Evolutionary conservation across 2,329 filamentous ascomycete species (phyloP).

Genomic region (Ophiostoma novo-ulmi): DNA sequence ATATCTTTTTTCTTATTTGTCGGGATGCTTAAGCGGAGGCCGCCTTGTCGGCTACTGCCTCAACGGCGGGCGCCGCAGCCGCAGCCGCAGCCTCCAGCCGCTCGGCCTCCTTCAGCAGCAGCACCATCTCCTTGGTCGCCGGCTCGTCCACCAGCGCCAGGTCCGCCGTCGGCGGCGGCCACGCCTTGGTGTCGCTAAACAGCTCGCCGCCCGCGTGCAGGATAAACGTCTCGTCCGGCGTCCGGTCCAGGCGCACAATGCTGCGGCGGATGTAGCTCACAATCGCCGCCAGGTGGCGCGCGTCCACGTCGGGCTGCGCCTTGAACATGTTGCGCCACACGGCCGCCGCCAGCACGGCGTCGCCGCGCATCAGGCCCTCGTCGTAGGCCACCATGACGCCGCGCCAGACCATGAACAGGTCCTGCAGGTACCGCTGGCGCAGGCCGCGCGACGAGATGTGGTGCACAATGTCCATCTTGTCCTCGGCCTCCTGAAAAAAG

Average conservation of each 20-base stretch:
- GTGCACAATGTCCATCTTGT: slow-evolving; percentile 76
- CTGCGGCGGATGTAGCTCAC: slow-evolving; percentile 53
- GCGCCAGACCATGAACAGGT: slow-evolving; percentile 90
- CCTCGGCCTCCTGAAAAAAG: slow-evolving; percentile 86
- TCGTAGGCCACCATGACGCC: slow-evolving; percentile 80
- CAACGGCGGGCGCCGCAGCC: neutral
- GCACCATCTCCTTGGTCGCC: slow-evolving; percentile 37
- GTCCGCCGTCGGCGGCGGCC: slow-evolving; percentile 36
- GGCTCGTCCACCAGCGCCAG: slow-evolving; percentile 40
- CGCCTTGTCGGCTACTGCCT: neutral
- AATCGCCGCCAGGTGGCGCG: slow-evolving; percentile 47
- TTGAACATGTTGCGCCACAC: slow-evolving; percentile 94
- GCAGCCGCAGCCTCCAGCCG: slow-evolving; percentile 2
- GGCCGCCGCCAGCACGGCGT: slow-evolving; percentile 72
- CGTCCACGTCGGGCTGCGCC: slow-evolving; percentile 51
- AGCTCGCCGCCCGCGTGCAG: slow-evolving; percentile 32
- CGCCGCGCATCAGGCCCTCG: slow-evolving; percentile 70
- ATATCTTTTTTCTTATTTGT: neutral
- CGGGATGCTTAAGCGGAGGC: neutral
- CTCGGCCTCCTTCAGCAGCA: slow-evolving; percentile 30
- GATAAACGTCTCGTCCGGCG: slow-evolving; percentile 42
- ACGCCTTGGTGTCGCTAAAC: slow-evolving; percentile 37
- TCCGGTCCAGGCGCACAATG: slow-evolving; percentile 46
- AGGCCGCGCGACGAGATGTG: slow-evolving; percentile 56
- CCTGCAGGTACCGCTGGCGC: slow-evolving; percentile 68